A percentile compares a stretch with the other conserved stretches of the same genome.
These are phyloP conservation scores for Colletotrichum echinochloae DNA, from an alignment of 2,329 filamentous ascomycete genomes.

Conservation along the genomic window DNA sequence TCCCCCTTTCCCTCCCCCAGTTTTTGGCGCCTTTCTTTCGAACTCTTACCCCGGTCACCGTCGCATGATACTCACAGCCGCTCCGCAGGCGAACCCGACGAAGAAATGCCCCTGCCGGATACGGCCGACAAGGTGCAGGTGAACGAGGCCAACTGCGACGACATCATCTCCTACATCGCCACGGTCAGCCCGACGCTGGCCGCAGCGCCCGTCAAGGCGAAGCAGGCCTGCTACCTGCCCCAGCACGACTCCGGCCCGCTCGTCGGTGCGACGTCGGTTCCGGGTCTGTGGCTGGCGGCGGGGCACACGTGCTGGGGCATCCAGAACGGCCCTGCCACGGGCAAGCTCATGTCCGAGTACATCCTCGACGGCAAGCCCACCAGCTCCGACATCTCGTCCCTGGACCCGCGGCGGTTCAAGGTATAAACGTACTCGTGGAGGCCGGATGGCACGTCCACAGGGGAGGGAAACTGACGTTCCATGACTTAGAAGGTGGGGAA, in stretches of 20 bases:
- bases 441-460: background rate
- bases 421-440: slow-evolving; percentile 50
- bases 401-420: slow-evolving; percentile 76
- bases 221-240: slow-evolving; percentile 94
- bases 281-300: slow-evolving; percentile 83
- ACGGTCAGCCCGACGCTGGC: slow-evolving; percentile 75
- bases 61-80: background rate
- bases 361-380: slow-evolving; percentile 78
- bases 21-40: background rate
- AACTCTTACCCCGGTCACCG: background rate
- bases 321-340: slow-evolving; percentile 92
- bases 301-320: slow-evolving; percentile 99
- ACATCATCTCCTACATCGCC: slow-evolving; percentile 83
- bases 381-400: slow-evolving; percentile 73
- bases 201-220: slow-evolving; percentile 75
- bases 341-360: slow-evolving; percentile 83
- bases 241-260: slow-evolving; percentile 80
- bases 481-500: background rate
- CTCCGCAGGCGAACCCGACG: slow-evolving; percentile 78
- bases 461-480: background rate
- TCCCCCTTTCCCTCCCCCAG: background rate
- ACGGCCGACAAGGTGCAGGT: slow-evolving; percentile 80
- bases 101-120: slow-evolving; percentile 77
- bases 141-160: slow-evolving; percentile 83
- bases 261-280: slow-evolving; percentile 78